Evolutionary conservation across 108 stramenopile genomes (phyloP), one percentile per base, ranked within the genome.

Genomic region (Conticribra guillardii): DNA sequence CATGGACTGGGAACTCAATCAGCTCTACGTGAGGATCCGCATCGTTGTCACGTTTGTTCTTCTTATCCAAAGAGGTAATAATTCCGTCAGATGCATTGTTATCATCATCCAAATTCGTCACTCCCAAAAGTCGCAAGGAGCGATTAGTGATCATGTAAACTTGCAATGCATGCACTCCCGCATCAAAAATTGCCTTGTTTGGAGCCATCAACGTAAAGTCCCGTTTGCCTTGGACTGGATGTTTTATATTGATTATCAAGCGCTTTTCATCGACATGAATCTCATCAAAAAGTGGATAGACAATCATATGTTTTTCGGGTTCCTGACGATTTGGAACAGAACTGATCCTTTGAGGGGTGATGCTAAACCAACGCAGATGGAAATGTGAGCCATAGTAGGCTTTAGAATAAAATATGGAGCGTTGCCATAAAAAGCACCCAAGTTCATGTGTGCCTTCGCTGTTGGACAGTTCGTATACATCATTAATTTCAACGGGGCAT

Each of bases 321-420:
- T 81, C 47, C 3, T 50, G 28, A 16, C 90, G 76, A 68, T 86
- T 71, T 1, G 86, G 84, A 17, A 89, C 81, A 9, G 84, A 85
- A n/a, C 49, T 29, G n/a, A 92, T 74, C 59, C 62, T 55, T 27
- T 80, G 57, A 17, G 76, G 60, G 14, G 83, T 76, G 30, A 92
- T 73, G 46, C 74, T 84, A 52, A 92, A 92, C 88, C 88, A 89
- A 30, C 88, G 74, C 33, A 89, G 61, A 47, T 86, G 78, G 76
- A 88, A 92, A 73, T 85, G 66, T 0, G 64, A 54, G 17, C 73
- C 83, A 58, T 86, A 75, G 19, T 67, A 53, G 17, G 86, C 85
- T 60, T 85, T 87, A 47, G 67, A 81, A 64, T 92, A 92, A 53
- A 92, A 92, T 4, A 71, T 52, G 4, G 84, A 86, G 23, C 76